phyloP scores from a whole-genome alignment of 768 basidiomycete species.

The Coprinopsis sp. region DNA sequence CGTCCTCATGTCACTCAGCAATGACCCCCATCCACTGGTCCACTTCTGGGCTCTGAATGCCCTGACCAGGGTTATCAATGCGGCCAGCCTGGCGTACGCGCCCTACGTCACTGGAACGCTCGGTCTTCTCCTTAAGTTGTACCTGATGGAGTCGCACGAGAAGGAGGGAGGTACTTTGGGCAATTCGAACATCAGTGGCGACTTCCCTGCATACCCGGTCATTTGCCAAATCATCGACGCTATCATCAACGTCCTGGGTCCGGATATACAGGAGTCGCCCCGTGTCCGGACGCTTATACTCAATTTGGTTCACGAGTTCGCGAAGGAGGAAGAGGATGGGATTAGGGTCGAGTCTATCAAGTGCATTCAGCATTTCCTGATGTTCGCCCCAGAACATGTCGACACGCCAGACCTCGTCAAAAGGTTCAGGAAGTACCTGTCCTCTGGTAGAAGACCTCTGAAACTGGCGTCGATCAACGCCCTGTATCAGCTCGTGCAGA shows the following conservation, averaged over 20 bases:
- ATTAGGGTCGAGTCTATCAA: constrained; percentile 92
- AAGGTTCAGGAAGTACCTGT: constrained; percentile 73
- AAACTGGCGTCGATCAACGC: constrained; percentile 95
- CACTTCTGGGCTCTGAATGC: constrained; percentile 92
- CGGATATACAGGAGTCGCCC: constrained; percentile 87
- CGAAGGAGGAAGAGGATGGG: constrained; percentile 79
- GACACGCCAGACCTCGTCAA: constrained; percentile 76
- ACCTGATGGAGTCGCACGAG: constrained; percentile 87
- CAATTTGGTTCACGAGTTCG: constrained; percentile 82
- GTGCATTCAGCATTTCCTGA: constrained; percentile 93
- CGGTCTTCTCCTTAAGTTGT: constrained; percentile 86
- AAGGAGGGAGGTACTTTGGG: constrained; percentile 81
- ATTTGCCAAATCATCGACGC: constrained; percentile 92
- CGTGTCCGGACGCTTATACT: constrained; percentile 77
- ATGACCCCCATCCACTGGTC: constrained; percentile 94
- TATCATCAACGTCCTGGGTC: constrained; percentile 88
- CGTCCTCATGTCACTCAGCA: constrained; percentile 89
- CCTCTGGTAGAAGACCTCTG: constrained; percentile 75
- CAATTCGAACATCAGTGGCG: constrained; percentile 83
- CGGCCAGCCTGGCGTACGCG: constrained; percentile 87
- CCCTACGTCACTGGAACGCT: constrained; percentile 86
- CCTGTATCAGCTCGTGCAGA: constrained; percentile 94
- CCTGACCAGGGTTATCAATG: constrained; percentile 80
- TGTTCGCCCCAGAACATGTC: constrained; percentile 87
- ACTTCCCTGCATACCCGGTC: constrained; percentile 87